Conservation (phyloP, 495 filamentous ascomycete genomes). For the Penicillium pulvis region DNA sequence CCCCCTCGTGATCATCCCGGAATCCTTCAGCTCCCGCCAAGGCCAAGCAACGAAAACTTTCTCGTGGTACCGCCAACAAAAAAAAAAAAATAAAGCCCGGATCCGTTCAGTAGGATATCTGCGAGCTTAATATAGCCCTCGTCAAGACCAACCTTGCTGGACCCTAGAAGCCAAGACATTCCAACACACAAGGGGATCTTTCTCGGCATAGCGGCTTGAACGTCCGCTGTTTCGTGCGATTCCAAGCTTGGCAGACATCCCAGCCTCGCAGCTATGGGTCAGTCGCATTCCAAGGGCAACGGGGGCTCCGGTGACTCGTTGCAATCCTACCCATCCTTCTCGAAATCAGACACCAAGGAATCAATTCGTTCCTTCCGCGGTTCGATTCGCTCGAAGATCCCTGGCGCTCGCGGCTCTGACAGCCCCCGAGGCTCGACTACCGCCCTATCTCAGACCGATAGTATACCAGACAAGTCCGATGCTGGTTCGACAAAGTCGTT, state of each 20-base stretch:
- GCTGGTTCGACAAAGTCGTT: conserved; percentile 70
- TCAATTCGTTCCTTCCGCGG: conserved; percentile 83
- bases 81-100: not conserved
- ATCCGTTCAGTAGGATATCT: conserved; percentile 1
- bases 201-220: conserved; percentile 29
- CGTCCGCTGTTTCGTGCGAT: conserved; percentile 30
- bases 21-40: not conserved
- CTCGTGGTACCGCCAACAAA: conserved; percentile 7
- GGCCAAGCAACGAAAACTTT: not conserved
- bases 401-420: conserved; percentile 61
- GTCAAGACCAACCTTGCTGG: conserved; percentile 13
- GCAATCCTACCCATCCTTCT: conserved; percentile 87
- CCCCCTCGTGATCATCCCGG: not conserved
- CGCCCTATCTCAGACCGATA: conserved; percentile 61
- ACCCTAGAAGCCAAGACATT: conserved; percentile 42
- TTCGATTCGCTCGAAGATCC: conserved; percentile 74
- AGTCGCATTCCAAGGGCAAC: conserved; percentile 82
- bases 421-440: conserved; percentile 78
- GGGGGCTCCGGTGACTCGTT: conserved; percentile 58
- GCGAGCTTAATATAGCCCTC: conserved; percentile 28
- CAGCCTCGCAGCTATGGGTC: conserved; percentile 71
- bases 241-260: conserved; percentile 41
- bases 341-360: conserved; percentile 92
- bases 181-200: conserved; percentile 32
- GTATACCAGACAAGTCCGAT: conserved; percentile 68